These are phyloP conservation scores for Apiotrichum sp. DNA, from an alignment of 1,284 basidiomycete species.

Conservation along the genomic window DNA sequence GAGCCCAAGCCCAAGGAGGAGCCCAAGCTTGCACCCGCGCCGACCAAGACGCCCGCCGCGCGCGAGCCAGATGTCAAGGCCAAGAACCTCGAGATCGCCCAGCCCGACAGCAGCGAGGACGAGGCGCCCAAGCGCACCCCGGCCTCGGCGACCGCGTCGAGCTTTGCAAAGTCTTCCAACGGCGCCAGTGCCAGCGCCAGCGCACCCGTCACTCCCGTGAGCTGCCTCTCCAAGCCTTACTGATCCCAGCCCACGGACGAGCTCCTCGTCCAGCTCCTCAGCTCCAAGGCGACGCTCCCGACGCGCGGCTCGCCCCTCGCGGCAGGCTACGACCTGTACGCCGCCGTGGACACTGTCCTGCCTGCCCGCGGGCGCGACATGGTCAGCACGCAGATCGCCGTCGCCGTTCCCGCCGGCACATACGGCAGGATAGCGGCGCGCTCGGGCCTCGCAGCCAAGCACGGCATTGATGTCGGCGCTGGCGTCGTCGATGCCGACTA, in stretches of 20 bases:
- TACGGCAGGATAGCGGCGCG: conserved; percentile 95
- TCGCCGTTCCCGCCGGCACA: conserved; percentile 85
- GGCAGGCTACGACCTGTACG: conserved; percentile 92
- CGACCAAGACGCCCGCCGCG: conserved; percentile 1
- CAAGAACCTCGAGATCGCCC: conserved; percentile 38
- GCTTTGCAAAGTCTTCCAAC: too few relatives aligned
- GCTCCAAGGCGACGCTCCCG: conserved; percentile 73
- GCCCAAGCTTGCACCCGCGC: conserved; percentile 15
- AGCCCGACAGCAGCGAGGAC: conserved; percentile 30
- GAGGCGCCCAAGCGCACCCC: conserved; percentile 1
- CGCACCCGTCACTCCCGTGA: neutral
- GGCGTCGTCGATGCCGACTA: conserved; percentile 97
- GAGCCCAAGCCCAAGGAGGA: conserved; percentile 6
- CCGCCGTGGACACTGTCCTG: conserved; percentile 70
- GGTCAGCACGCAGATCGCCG: conserved; percentile 80
- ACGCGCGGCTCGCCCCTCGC: conserved; percentile 77
- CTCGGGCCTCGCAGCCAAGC: conserved; percentile 91
- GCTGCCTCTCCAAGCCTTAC: neutral
- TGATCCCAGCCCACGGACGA: conserved; percentile 30
- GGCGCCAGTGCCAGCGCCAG: neutral
- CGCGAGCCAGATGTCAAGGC: conserved; percentile 14
- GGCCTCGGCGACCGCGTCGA: too few relatives aligned
- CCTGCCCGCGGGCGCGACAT: conserved; percentile 83
- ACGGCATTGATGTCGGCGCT: conserved; percentile 83
- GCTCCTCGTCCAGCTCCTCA: conserved; percentile 78